Evolutionary conservation across 1,284 basidiomycete species (phyloP).

Genomic region (Trichosporon faecale): DNA sequence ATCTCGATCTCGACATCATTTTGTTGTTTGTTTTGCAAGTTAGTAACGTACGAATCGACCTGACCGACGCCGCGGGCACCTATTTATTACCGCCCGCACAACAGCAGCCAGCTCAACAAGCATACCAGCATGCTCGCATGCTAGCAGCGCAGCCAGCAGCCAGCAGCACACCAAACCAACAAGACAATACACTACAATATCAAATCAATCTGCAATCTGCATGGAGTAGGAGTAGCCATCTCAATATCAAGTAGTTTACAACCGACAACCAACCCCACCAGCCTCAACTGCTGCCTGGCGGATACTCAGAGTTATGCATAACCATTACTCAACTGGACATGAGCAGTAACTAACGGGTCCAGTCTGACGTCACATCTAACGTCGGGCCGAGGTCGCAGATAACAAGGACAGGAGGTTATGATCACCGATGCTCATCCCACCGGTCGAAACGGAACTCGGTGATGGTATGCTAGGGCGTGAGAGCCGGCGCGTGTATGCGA

Average conservation of each 20-base stretch:
- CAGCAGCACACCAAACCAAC: not conserved
- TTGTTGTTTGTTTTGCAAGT: slow-evolving; percentile 8
- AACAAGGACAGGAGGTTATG: not conserved
- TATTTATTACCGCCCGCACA: slow-evolving; percentile 9
- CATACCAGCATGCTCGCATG: not conserved
- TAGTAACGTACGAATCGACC: slow-evolving; percentile 11
- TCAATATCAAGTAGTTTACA: not conserved
- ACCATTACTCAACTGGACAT: slow-evolving; percentile 1
- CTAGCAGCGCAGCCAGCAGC: not conserved
- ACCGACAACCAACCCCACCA: not conserved
- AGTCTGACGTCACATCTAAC: not conserved
- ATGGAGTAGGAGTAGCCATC: not conserved
- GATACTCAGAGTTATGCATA: slow-evolving; percentile 4
- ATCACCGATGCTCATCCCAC: not conserved
- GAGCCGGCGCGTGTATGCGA: not conserved
- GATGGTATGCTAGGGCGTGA: too few relatives aligned
- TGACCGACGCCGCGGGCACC: slow-evolving; percentile 1
- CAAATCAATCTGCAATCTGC: slow-evolving; percentile 11
- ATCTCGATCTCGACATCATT: slow-evolving; percentile 4
- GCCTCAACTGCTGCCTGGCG: not conserved
- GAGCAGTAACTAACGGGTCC: not conserved
- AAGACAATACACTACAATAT: not conserved
- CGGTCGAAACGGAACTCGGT: not conserved
- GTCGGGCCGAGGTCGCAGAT: not conserved
- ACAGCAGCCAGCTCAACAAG: not conserved